Evolutionary conservation across 352 stramenopile species (phyloP), one percentile per base, ranked within the genome.

Genomic region (Phytopythium boreale): DNA sequence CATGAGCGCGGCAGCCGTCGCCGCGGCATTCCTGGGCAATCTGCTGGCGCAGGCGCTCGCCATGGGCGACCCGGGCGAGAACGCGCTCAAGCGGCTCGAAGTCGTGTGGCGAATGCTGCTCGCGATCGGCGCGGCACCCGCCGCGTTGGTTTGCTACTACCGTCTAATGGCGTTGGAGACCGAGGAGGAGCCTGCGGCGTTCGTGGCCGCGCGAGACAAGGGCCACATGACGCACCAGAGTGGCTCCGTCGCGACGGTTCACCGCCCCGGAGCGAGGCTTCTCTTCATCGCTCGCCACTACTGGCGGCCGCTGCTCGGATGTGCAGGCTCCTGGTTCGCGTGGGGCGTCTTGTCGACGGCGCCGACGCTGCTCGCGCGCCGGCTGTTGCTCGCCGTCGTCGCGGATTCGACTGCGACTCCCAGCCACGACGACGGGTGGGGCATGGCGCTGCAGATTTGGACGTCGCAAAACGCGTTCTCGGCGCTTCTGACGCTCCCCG

Each of bases 311-410:
- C 66, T 96, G 8, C 37, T 94, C 7, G 87, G 85, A 2, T 90
- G 80, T 43, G 85, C 87, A 0, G 84, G 80, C 61, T 82, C 81
- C 55, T 96, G 88, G 86, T 93, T 96, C 67, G 77, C 95, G 14
- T 93, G 94, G 63, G 88, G 95, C 63, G 88, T 96, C 58, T 79
- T 92, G 2, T 94, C 88, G 58, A 92, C 89, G 64, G 80, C 84
- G 3, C 81, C 91, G 64, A 90, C 89, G 55, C 67, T 95, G 17
- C 95, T 93, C 65, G 90, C 82, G 14, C 82, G 82, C 17, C 87
- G 73, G 37, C 89, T 80, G 27, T 60, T 93, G 37, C 44, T 91
- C 37, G 74, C 70, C 1, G 79, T 90, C 19, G 68, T 91, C 12
- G 82, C 82, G 20, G 70, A 88, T n/a, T 22, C 72, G 0, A 64